Base-by-base conservation (phyloP, 164 flowering plant species). In the Aristolochia contorta region DNA sequence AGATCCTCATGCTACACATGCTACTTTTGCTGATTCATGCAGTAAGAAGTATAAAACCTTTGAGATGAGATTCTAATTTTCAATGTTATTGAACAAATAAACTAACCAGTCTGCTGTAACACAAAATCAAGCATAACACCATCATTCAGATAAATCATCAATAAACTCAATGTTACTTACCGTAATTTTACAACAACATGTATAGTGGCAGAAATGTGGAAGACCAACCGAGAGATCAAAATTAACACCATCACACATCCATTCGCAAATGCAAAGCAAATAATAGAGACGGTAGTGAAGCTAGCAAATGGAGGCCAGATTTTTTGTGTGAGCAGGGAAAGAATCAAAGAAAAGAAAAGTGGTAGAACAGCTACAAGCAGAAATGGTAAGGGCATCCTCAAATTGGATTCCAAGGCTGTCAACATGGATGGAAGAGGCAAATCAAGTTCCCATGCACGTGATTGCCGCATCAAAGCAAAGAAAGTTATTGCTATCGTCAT, bases 381-480 rank as follows among this genome's bases (percentile, higher is more conserved):
- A 71, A 87, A 85, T 53, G 87, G 79, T 32, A 69, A 53, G 7
- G 95, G 89, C 70, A 82, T 72, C 66, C 80, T 80, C 80, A 94
- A 68, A 75, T 94, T 94, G 60, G 76, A 80, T 55, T 89, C 96
- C 46, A 91, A 84, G 53, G 93, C 91, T 54, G 79, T 45, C 64
- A 91, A 78, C 75, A 88, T 46, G 16, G 99, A 87, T 15, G 96
- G 96, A 48, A 91, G 62, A 63, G 87, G 84, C 69, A 74, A 65
- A 69, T 81, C 85, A 71, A 70, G 78, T 69, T 93, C 96, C 97
- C 96, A 93, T 37, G 83, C 80, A 61, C 71, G 75, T 66, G 87
- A 87, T 84, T 94, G 99, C 60, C 76, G 82, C 97, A 87, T 89
- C 68, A 94, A 68, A 65, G 96, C 89, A 72, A 82, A 94, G 65